These are phyloP conservation scores for Candida rishiriensis DNA, from an alignment of 805 yeast species.

Conservation along the genomic window DNA sequence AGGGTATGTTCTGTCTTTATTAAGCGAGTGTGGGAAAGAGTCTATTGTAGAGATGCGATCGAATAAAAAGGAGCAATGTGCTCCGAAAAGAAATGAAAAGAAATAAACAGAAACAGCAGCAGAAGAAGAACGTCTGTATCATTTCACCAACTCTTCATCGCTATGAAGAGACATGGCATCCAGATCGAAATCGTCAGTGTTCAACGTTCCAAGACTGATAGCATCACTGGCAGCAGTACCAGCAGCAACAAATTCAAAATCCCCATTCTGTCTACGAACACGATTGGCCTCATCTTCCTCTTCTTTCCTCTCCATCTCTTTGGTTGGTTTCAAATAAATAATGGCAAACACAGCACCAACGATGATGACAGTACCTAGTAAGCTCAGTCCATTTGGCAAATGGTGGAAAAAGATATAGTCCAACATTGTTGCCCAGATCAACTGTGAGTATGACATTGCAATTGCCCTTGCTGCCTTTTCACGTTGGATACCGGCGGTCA, in stretches of 20 bases:
- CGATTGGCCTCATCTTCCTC: too few species aligned
- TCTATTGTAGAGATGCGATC: too few species aligned
- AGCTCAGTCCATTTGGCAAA: conserved; percentile 64
- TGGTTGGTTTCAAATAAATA: conserved; percentile 43
- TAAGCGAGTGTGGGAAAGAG: too few species aligned
- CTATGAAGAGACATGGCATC: neutral
- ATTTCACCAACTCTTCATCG: neutral
- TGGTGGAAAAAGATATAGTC: conserved; percentile 71
- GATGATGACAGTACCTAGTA: conserved; percentile 66
- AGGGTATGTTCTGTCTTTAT: too few species aligned
- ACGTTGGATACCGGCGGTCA: conserved; percentile 80
- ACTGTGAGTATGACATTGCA: conserved; percentile 68
- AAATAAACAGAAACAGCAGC: neutral
- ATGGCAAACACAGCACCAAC: conserved; percentile 60
- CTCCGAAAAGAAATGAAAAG: neutral
- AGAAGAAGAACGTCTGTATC: neutral
- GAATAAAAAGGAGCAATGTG: neutral
- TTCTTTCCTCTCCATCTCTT: neutral
- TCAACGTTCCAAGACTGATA: neutral
- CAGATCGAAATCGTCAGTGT: neutral
- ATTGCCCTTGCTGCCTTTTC: conserved; percentile 77
- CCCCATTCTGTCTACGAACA: neutral
- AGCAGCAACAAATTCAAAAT: neutral
- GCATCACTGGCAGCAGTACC: neutral
- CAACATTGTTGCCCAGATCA: conserved; percentile 74